Evolutionary conservation across 208 protist genomes (phyloP).

Genomic region (Trypanosoma theileri): DNA sequence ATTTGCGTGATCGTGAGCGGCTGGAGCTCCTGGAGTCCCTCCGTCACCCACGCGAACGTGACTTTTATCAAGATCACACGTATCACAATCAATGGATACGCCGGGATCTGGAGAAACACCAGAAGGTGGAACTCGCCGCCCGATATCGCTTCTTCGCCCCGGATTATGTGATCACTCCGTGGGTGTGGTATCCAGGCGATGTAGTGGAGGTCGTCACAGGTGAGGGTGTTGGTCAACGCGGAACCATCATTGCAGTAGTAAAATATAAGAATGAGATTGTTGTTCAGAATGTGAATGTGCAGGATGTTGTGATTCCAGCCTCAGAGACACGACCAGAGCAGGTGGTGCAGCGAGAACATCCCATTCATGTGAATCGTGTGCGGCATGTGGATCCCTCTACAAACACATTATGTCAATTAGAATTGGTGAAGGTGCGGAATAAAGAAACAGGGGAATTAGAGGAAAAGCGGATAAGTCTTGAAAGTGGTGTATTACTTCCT

Average conservation of each 20-base stretch:
- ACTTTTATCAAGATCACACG: slow-evolving; percentile 93
- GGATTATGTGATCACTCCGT: slow-evolving; percentile 57
- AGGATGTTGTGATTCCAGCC: slow-evolving; percentile 85
- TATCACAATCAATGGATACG: slow-evolving; percentile 90
- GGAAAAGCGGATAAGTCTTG: slow-evolving; percentile 75
- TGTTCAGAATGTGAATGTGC: slow-evolving; percentile 89
- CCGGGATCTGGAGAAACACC: slow-evolving; percentile 70
- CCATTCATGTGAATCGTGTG: slow-evolving; percentile 71
- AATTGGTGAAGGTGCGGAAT: slow-evolving; percentile 80
- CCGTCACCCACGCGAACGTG: slow-evolving; percentile 80
- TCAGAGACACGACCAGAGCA: slow-evolving; percentile 83
- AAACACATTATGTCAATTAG: slow-evolving; percentile 65
- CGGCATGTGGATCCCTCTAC: slow-evolving; percentile 84
- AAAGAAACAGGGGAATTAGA: slow-evolving; percentile 69
- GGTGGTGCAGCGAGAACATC: slow-evolving; percentile 84
- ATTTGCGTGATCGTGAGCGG: slow-evolving; percentile 76
- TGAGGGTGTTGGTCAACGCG: slow-evolving; percentile 76
- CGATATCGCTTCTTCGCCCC: slow-evolving; percentile 74
- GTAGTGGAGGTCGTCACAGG: slow-evolving; percentile 77
- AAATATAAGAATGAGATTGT: slow-evolving; percentile 91
- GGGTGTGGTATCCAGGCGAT: slow-evolving; percentile 89
- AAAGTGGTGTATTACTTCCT: slow-evolving; percentile 76
- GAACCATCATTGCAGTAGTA: slow-evolving; percentile 81
- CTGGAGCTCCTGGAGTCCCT: slow-evolving; percentile 82
- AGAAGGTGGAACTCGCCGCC: slow-evolving; percentile 49